Evolutionary conservation across 1,284 basidiomycete genomes (phyloP).

Genomic region (Irpex lacteus): DNA sequence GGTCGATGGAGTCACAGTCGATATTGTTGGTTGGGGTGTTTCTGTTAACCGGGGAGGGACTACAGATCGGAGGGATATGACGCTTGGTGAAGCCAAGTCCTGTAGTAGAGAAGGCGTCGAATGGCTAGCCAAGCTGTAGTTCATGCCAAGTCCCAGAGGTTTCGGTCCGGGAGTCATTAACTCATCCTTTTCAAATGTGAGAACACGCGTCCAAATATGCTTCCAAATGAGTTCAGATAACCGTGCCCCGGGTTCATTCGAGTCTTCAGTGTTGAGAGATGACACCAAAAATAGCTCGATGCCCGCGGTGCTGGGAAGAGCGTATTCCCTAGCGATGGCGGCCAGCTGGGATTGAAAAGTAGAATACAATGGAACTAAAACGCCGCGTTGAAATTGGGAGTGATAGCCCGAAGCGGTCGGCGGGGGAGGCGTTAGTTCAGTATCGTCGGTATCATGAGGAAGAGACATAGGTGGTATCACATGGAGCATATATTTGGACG

Average conservation of each 20-base stretch:
- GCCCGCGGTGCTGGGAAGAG: slow-evolving; percentile 75
- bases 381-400: slow-evolving; percentile 71
- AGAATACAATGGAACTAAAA: slow-evolving; percentile 69
- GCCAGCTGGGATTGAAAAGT: slow-evolving; percentile 68
- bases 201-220: slow-evolving; percentile 72
- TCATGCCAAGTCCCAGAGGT: slow-evolving; percentile 41
- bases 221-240: slow-evolving; percentile 84
- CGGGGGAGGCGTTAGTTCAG: slow-evolving; percentile 48
- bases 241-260: slow-evolving; percentile 66
- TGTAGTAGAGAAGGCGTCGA: slow-evolving; percentile 46
- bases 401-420: slow-evolving; percentile 69
- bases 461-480: slow-evolving; percentile 70
- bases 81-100: slow-evolving; percentile 29
- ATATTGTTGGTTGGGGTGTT: slow-evolving; percentile 21
- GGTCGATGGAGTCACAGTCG: slow-evolving; percentile 47
- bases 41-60: slow-evolving; percentile 39
- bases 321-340: slow-evolving; percentile 87
- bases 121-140: slow-evolving; percentile 30
- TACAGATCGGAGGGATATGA: slow-evolving; percentile 40
- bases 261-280: slow-evolving; percentile 28
- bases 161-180: slow-evolving; percentile 37
- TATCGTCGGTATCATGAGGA: slow-evolving; percentile 52
- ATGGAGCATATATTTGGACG: slow-evolving; percentile 70
- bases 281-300: slow-evolving; percentile 74
- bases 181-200: slow-evolving; percentile 65